These are phyloP conservation scores for Curvularia spicifera DNA, from an alignment of 2,329 filamentous ascomycete species.

Conservation along the genomic window DNA sequence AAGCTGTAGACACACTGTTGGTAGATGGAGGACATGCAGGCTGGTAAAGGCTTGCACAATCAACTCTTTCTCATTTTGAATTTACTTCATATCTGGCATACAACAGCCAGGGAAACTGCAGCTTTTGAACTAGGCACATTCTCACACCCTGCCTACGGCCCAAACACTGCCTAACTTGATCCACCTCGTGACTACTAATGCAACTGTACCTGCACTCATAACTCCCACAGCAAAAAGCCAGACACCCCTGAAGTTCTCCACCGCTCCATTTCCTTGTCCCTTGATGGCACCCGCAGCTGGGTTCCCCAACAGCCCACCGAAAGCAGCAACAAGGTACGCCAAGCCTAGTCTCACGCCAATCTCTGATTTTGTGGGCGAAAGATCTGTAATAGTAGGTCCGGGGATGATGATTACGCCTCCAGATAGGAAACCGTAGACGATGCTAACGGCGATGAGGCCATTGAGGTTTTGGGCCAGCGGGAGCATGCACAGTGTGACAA, in stretches of 20 bases:
- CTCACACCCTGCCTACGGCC: background rate
- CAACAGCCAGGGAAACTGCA: background rate
- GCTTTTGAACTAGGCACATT: background rate
- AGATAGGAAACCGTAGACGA: background rate
- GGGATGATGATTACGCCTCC: background rate
- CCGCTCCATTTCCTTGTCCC: conserved; percentile 46
- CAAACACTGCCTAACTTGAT: background rate
- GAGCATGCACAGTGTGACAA: background rate
- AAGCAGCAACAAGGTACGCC: conserved; percentile 56
- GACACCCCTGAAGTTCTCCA: conserved; percentile 28
- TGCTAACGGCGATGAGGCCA: background rate
- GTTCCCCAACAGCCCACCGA: conserved; percentile 60
- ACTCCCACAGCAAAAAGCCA: conserved; percentile 39
- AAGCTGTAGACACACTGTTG: background rate
- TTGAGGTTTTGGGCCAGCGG: background rate
- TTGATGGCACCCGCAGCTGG: conserved; percentile 60
- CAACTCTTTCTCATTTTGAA: background rate
- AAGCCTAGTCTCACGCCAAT: conserved; percentile 34
- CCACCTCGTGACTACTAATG: background rate
- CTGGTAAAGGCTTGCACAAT: background rate
- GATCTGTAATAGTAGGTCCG: background rate
- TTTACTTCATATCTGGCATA: background rate
- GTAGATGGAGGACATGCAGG: background rate
- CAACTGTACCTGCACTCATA: background rate
- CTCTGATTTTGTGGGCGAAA: background rate